These are phyloP conservation scores for Ceriops zippeliana DNA, from an alignment of 345 rosid species.

Conservation along the genomic window DNA sequence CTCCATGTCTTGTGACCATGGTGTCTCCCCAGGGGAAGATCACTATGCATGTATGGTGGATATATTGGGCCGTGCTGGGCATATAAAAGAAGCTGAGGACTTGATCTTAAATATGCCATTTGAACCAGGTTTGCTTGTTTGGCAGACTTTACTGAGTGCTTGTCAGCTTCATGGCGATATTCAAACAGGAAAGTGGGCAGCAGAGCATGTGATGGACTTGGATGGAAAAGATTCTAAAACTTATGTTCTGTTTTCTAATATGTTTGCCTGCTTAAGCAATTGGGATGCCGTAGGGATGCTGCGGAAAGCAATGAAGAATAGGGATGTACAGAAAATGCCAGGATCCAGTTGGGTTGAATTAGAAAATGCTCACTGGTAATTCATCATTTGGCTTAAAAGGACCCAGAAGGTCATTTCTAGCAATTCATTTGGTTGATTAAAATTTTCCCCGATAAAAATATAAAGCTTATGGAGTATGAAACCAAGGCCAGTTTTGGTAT, in stretches of 20 bases:
- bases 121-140: constrained; percentile 44
- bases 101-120: constrained; percentile 42
- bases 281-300: constrained; percentile 44
- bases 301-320: constrained; percentile 40
- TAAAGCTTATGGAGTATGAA: no score
- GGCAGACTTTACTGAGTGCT: constrained; percentile 53
- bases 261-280: constrained; percentile 43
- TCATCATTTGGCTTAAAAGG: not conserved
- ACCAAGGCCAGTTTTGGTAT: no score
- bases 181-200: constrained; percentile 44
- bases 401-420: not conserved
- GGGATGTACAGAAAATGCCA: constrained; percentile 51
- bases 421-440: no score
- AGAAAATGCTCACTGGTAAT: not conserved
- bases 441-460: no score
- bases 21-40: constrained; percentile 47
- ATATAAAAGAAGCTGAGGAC: constrained; percentile 46
- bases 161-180: constrained; percentile 50
- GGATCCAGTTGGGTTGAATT: constrained; percentile 53
- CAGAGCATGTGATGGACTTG: constrained; percentile 34
- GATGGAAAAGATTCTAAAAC: constrained; percentile 39
- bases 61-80: constrained; percentile 48
- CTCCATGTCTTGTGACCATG: constrained; percentile 39
- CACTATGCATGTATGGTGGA: constrained; percentile 56
- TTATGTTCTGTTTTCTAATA: constrained; percentile 50